Conservation (phyloP, 1,139 yeast species). For the Diutina pseudorugosa region DNA sequence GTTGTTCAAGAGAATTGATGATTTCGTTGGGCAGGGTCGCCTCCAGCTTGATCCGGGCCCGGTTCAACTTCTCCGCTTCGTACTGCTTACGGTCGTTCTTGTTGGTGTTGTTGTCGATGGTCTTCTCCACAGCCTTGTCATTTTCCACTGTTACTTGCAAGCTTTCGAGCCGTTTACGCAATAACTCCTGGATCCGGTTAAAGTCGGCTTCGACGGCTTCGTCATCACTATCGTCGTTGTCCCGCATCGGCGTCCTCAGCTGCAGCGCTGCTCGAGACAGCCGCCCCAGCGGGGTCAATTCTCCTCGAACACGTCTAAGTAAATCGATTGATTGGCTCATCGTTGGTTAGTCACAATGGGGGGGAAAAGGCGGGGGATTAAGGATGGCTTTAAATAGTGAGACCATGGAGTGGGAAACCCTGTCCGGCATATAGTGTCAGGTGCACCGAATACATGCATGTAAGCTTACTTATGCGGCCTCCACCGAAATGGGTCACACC, state of each 20-base stretch:
- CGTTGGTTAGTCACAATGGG: background rate
- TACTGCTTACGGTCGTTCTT: slow-evolving; percentile 17
- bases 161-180: slow-evolving; percentile 24
- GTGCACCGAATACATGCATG: background rate
- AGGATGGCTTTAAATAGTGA: background rate
- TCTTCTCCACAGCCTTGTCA: slow-evolving; percentile 9
- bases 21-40: slow-evolving; percentile 30
- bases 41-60: slow-evolving; percentile 23
- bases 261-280: slow-evolving; percentile 4
- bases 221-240: slow-evolving; percentile 35
- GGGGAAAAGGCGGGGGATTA: background rate
- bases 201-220: slow-evolving; percentile 29
- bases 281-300: slow-evolving; percentile 1
- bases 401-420: background rate
- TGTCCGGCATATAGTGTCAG: background rate
- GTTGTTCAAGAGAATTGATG: slow-evolving; percentile 23
- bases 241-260: slow-evolving; percentile 27
- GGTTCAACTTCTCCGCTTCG: slow-evolving; percentile 20
- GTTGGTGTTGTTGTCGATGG: slow-evolving; percentile 8
- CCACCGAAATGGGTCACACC: background rate
- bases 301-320: background rate
- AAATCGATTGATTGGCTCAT: background rate
- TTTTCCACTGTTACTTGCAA: slow-evolving; percentile 15
- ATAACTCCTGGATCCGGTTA: slow-evolving; percentile 27
- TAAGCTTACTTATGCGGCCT: background rate